phyloP scores from a whole-genome alignment of 2,329 filamentous ascomycete genomes.

The Sclerotinia sclerotiorum region DNA sequence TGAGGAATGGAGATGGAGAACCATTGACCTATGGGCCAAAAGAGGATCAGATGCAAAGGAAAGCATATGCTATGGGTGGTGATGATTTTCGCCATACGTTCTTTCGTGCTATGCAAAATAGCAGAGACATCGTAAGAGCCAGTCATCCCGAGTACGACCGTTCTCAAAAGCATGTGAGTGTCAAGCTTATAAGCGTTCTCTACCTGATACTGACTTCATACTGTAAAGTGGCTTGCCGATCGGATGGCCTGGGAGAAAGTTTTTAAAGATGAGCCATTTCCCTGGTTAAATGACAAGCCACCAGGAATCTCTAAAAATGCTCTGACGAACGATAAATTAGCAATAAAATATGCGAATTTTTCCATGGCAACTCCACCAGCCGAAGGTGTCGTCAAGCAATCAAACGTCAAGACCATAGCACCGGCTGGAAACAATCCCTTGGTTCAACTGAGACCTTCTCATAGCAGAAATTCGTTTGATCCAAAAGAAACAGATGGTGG shows the following conservation, averaged over 20 bases:
- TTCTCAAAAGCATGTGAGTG: conserved; percentile 9
- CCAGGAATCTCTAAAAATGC: neutral
- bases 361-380: conserved; percentile 2
- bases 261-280: conserved; percentile 6
- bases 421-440: neutral
- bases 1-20: neutral
- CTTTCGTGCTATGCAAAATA: conserved; percentile 30
- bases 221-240: conserved; percentile 11
- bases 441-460: neutral
- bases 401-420: no score
- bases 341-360: neutral
- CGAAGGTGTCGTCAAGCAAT: neutral
- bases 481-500: neutral
- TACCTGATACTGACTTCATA: neutral
- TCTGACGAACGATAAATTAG: neutral
- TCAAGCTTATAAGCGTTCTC: no score
- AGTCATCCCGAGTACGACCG: neutral
- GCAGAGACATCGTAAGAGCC: conserved; percentile 24
- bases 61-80: conserved; percentile 23
- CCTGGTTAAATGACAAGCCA: conserved; percentile 5
- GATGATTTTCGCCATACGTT: conserved; percentile 24
- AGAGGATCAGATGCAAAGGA: conserved; percentile 30
- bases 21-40: conserved; percentile 10
- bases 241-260: conserved; percentile 9
- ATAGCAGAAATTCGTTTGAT: neutral